Conservation (phyloP, 306 rosid genomes). For the Rosa lucieae region DNA sequence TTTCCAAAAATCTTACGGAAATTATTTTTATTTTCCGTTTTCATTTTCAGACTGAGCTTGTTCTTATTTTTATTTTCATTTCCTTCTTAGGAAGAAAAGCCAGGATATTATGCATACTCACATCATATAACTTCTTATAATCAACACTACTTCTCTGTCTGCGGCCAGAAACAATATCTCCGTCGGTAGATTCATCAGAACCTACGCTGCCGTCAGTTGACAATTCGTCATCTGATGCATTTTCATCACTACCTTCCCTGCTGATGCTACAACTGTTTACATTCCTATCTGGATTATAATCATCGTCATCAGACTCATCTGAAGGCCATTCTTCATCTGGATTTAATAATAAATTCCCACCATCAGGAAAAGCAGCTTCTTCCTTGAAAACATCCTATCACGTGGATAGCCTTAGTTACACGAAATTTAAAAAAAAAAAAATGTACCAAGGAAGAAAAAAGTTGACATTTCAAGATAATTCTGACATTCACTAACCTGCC, state of each 20-base stretch:
- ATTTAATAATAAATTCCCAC: constrained; percentile 45
- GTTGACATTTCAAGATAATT: constrained; percentile 5
- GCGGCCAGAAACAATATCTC: constrained; percentile 51
- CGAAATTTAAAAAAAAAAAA: background rate
- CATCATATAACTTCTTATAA: constrained; percentile 70
- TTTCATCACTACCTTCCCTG: constrained; percentile 42
- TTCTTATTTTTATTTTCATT: background rate
- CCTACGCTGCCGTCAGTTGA: constrained; percentile 40
- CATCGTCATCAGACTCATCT: constrained; percentile 89
- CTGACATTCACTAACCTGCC: constrained; percentile 63
- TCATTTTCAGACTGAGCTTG: too few relatives aligned
- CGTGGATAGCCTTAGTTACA: constrained; percentile 17
- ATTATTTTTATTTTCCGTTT: too few relatives aligned
- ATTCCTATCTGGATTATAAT: constrained; percentile 76
- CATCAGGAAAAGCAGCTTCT: constrained; percentile 77
- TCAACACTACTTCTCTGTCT: constrained; percentile 76
- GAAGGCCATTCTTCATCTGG: constrained; percentile 89
- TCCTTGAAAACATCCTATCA: constrained; percentile 80
- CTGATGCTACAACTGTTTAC: constrained; percentile 44
- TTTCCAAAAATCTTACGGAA: too few relatives aligned
- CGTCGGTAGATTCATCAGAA: constrained; percentile 66
- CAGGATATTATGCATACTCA: constrained; percentile 38
- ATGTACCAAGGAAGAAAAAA: constrained; percentile 2
- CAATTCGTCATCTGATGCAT: constrained; percentile 39
- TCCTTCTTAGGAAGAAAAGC: background rate